Evolutionary conservation across 495 filamentous ascomycete genomes (phyloP).

Genomic region (Amorphotheca resinae): DNA sequence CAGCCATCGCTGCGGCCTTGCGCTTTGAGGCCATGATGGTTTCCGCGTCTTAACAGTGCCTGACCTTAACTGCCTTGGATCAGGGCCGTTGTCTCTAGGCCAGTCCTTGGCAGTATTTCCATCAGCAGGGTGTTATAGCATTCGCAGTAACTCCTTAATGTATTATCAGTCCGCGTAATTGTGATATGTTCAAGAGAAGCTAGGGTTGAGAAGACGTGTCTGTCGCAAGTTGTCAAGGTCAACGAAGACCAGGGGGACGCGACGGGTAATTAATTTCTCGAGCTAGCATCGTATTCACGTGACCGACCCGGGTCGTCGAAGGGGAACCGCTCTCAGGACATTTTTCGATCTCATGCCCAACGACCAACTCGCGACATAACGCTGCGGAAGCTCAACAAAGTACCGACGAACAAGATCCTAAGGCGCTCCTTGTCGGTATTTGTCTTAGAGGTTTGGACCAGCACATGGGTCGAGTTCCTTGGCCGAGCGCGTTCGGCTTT

Average conservation of each 20-base stretch:
- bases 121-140: too few species aligned
- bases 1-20: slow-evolving; percentile 52
- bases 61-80: too few species aligned
- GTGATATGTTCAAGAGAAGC: too few species aligned
- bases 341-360: not conserved
- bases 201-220: too few species aligned
- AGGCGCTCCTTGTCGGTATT: not conserved
- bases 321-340: not conserved
- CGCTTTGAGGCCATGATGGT: slow-evolving; percentile 59
- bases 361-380: not conserved
- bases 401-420: too few species aligned
- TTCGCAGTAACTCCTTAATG: too few species aligned
- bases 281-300: not conserved
- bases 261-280: too few species aligned
- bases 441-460: not conserved
- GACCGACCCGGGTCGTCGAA: not conserved
- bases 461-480: slow-evolving; percentile 13
- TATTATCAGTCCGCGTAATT: too few species aligned
- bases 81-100: too few species aligned
- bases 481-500: slow-evolving; percentile 26
- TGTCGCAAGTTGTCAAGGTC: too few species aligned
- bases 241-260: too few species aligned
- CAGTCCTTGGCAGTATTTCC: not conserved
- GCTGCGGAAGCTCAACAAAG: too few species aligned
- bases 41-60: slow-evolving; percentile 2